phyloP scores from a whole-genome alignment of 129 eudicot genomes.

The Cynara cardunculus region DNA sequence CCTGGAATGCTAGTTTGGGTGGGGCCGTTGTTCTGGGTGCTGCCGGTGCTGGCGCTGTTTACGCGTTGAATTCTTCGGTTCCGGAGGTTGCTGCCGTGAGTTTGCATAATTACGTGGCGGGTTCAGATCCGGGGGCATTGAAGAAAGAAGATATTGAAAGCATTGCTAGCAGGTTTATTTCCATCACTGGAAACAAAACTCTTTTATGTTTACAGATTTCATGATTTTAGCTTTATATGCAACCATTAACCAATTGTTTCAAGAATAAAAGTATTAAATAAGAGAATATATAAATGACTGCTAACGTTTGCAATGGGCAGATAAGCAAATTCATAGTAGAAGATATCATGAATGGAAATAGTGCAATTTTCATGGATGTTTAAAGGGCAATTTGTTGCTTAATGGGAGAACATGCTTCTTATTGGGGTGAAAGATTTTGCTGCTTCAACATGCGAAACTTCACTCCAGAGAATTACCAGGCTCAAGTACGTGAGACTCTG shows the following conservation, averaged over 20 bases:
- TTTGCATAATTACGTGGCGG: slow-evolving; percentile 83
- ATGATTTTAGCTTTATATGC: background rate
- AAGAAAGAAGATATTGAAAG: slow-evolving; percentile 73
- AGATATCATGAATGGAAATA: background rate
- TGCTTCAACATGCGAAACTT: background rate
- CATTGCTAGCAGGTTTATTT: slow-evolving; percentile 70
- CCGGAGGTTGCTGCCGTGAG: slow-evolving; percentile 87
- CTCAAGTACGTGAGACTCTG: no score
- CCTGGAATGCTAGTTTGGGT: slow-evolving; percentile 52
- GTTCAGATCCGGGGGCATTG: slow-evolving; percentile 51
- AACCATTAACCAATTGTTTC: background rate
- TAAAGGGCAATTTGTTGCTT: background rate
- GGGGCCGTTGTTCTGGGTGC: slow-evolving; percentile 80
- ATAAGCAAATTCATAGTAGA: background rate
- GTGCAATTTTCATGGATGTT: background rate
- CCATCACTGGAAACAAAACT: background rate
- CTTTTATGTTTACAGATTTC: background rate
- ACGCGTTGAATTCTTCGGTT: slow-evolving; percentile 69
- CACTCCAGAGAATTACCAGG: no score
- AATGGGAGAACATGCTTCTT: background rate
- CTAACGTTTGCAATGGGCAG: background rate
- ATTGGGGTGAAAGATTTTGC: background rate
- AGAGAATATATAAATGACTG: background rate
- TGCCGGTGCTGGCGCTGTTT: slow-evolving; percentile 81
- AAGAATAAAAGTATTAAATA: background rate